A percentile compares a stretch with the other conserved stretches of the same genome.
Conservation (phyloP, 2,329 filamentous ascomycete genomes). For the Xylariaceae sp. region DNA sequence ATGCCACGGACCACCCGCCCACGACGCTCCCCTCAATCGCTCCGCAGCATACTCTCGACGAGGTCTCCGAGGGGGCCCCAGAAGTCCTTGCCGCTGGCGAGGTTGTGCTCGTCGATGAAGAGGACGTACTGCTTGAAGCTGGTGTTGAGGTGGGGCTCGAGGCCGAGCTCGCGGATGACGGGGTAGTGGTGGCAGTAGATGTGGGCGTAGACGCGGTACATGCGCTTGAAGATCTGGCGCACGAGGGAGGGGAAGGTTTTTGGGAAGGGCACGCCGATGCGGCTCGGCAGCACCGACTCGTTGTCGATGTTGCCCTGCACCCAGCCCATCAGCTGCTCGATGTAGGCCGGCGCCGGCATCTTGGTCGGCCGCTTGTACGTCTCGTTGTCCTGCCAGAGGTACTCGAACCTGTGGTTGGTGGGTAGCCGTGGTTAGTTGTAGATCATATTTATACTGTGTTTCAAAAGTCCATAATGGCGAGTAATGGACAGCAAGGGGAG, state of each 20-base stretch:
- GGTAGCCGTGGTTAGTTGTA: background rate
- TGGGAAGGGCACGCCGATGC: slow-evolving; percentile 93
- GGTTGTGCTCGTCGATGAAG: slow-evolving; percentile 93
- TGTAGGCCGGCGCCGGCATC: slow-evolving; percentile 96
- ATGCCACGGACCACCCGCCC: slow-evolving; percentile 8
- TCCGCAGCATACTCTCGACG: slow-evolving; percentile 96
- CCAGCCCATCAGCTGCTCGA: slow-evolving; percentile 97
- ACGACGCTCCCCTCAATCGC: slow-evolving; percentile 59
- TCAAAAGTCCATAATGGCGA: background rate
- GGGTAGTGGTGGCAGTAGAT: slow-evolving; percentile 99
- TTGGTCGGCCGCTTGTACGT: slow-evolving; percentile 96
- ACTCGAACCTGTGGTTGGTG: slow-evolving; percentile 75
- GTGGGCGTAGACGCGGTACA: slow-evolving; percentile 98
- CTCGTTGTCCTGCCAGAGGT: slow-evolving; percentile 96
- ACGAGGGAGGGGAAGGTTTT: slow-evolving; percentile 87
- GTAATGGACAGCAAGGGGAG: background rate
- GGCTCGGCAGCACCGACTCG: slow-evolving; percentile 90
- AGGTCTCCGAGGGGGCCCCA: slow-evolving; percentile 95
- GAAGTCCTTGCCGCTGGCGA: slow-evolving; percentile 94
- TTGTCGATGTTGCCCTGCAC: slow-evolving; percentile 95
- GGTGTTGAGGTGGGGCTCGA: slow-evolving; percentile 97
- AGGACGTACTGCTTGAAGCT: slow-evolving; percentile 99
- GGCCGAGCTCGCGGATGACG: slow-evolving; percentile 88
- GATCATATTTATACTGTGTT: too few relatives aligned
- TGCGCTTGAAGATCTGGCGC: slow-evolving; percentile 96